Evolutionary conservation across 2,329 filamentous ascomycete genomes (phyloP).

Genomic region (Pseudogymnoascus sp.): DNA sequence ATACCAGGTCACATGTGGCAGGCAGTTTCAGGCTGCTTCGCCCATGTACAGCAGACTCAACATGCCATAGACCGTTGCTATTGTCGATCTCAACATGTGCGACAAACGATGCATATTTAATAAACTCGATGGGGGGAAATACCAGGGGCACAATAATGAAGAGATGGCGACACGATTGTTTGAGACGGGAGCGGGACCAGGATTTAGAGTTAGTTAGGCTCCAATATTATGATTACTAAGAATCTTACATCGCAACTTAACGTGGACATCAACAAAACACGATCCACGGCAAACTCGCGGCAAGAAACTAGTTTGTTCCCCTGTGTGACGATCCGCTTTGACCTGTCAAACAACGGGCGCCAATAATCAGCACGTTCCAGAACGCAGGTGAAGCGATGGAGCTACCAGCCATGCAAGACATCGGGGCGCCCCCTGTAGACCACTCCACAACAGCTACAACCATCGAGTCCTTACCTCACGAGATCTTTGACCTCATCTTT

Average conservation of each 20-base stretch:
- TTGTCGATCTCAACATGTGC: background rate
- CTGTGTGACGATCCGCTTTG: background rate
- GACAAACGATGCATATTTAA: background rate
- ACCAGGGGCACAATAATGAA: background rate
- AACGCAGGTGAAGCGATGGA: background rate
- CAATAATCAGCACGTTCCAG: background rate
- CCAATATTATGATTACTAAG: background rate
- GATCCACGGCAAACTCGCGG: too few relatives aligned
- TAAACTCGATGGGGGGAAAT: background rate
- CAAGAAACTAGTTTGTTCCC: background rate
- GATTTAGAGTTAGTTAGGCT: background rate
- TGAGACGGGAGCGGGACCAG: background rate
- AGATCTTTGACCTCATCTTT: slow-evolving; percentile 51
- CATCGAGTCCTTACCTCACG: slow-evolving; percentile 43
- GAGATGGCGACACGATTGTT: background rate
- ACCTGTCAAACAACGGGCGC: background rate
- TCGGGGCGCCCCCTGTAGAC: background rate
- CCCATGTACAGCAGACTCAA: background rate
- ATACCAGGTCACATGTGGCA: background rate
- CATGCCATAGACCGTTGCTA: background rate
- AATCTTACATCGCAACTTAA: background rate
- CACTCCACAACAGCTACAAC: background rate
- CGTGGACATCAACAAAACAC: background rate
- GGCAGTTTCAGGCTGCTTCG: background rate
- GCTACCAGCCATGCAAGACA: background rate